A percentile compares a stretch with the other conserved stretches of the same genome.
These are phyloP conservation scores for Volvox reticuliferus DNA, from an alignment of 139 green algal species.

Conservation along the genomic window DNA sequence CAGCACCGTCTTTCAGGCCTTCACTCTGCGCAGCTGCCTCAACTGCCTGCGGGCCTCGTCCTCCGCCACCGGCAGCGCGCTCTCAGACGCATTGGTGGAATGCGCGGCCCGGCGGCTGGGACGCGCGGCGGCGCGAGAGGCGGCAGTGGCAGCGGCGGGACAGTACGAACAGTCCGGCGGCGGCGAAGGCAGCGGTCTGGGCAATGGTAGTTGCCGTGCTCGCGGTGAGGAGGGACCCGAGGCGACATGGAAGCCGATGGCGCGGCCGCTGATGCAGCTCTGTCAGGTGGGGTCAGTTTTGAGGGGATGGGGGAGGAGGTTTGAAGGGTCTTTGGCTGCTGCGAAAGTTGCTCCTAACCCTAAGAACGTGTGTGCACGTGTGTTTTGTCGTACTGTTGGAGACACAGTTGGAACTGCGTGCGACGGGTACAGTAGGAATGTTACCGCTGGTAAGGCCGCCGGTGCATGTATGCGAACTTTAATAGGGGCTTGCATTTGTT, in stretches of 20 bases:
- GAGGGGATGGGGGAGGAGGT: too few relatives aligned
- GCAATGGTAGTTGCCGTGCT: too few relatives aligned
- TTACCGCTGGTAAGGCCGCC: too few relatives aligned
- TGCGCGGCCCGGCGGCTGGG: conserved; percentile 10
- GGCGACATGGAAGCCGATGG: conserved; percentile 24
- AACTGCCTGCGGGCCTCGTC: conserved; percentile 17
- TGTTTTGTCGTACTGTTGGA: not conserved
- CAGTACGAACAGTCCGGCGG: not conserved
- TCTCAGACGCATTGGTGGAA: conserved; percentile 20
- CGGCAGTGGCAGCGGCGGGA: not conserved
- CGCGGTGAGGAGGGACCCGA: not conserved
- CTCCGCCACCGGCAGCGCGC: conserved; percentile 8
- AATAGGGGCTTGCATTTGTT: too few relatives aligned
- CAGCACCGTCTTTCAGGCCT: conserved; percentile 54
- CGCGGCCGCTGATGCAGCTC: conserved; percentile 7
- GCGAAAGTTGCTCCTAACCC: too few relatives aligned
- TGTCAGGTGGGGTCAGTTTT: not conserved
- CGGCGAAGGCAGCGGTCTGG: not conserved
- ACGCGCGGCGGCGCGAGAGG: conserved; percentile 23
- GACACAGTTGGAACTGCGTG: too few relatives aligned
- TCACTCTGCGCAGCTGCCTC: conserved; percentile 53
- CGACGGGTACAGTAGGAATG: too few relatives aligned
- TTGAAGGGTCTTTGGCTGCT: too few relatives aligned
- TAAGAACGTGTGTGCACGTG: not conserved
- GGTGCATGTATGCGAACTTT: too few relatives aligned